Percentiles rank a stretch among this genome's conserved stretches.
Conservation (phyloP, 2,329 filamentous ascomycete species). For the Salinomyces thailandicus region DNA sequence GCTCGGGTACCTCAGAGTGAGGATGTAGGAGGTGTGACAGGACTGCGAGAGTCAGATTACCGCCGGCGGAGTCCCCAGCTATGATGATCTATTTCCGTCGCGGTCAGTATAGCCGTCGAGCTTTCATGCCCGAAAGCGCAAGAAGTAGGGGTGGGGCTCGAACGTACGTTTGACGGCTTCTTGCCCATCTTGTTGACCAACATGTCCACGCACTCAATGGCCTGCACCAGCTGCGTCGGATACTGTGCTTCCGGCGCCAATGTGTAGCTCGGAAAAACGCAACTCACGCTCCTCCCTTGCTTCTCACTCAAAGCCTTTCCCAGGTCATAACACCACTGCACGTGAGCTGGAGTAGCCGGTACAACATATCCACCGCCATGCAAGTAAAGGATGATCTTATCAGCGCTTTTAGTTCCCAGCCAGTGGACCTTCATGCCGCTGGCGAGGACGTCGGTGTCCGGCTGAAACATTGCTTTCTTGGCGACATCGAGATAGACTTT, state of each 20-base stretch:
- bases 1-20: slow-evolving; percentile 39
- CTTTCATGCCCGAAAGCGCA: too few relatives aligned
- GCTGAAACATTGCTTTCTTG: slow-evolving; percentile 26
- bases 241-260: slow-evolving; percentile 41
- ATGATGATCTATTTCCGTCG: slow-evolving; percentile 32
- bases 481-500: slow-evolving; percentile 28
- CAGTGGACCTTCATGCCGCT: slow-evolving; percentile 39
- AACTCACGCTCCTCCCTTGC: slow-evolving; percentile 31
- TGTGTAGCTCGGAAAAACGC: slow-evolving; percentile 49
- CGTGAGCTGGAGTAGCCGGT: slow-evolving; percentile 37
- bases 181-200: slow-evolving; percentile 30
- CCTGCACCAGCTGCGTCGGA: slow-evolving; percentile 40
- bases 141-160: not conserved
- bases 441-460: slow-evolving; percentile 30
- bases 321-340: slow-evolving; percentile 39
- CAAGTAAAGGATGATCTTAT: slow-evolving; percentile 37
- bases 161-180: slow-evolving; percentile 24
- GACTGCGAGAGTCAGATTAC: slow-evolving; percentile 37
- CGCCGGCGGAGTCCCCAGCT: slow-evolving; percentile 45
- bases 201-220: slow-evolving; percentile 34
- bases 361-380: slow-evolving; percentile 48
- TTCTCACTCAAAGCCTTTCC: slow-evolving; percentile 30
- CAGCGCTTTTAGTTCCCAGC: slow-evolving; percentile 31
- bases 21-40: slow-evolving; percentile 47
- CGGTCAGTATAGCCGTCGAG: slow-evolving; percentile 2